Conservation (phyloP, 2,329 filamentous ascomycete genomes). For the Gliomastix tumulicola region DNA sequence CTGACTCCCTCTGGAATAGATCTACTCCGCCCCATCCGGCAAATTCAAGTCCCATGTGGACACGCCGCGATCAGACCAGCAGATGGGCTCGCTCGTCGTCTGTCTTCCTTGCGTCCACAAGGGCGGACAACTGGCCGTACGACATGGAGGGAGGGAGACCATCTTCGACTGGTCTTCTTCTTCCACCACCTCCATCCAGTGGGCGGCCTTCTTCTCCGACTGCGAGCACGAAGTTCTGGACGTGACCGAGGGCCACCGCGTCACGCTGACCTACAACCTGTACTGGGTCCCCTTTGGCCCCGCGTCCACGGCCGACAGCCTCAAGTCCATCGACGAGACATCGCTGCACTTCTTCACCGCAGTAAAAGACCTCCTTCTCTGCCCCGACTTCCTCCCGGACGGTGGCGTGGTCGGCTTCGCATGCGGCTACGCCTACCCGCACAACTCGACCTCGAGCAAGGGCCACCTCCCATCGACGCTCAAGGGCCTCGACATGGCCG, state of each 20-base stretch:
- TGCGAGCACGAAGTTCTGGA: slow-evolving; percentile 45
- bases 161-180: slow-evolving; percentile 30
- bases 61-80: slow-evolving; percentile 36
- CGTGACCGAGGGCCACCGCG: slow-evolving; percentile 41
- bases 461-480: no score
- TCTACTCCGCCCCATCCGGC: slow-evolving; percentile 43
- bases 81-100: slow-evolving; percentile 48
- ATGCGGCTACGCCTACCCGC: no score
- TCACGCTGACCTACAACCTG: slow-evolving; percentile 56
- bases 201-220: slow-evolving; percentile 47
- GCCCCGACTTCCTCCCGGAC: no score
- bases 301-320: no score
- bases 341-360: no score
- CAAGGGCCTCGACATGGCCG: background rate
- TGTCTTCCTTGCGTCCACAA: slow-evolving; percentile 30
- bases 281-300: no score
- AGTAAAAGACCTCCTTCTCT: no score
- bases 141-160: slow-evolving; percentile 25
- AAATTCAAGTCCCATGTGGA: slow-evolving; percentile 45
- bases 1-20: no score
- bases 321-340: no score
- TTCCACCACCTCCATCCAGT: slow-evolving; percentile 17
- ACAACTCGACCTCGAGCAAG: no score
- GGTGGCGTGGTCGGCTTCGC: no score
- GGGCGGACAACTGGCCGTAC: slow-evolving; percentile 35